Evolutionary conservation across 2,329 filamentous ascomycete genomes (phyloP).

Genomic region (Endothia cerciana): DNA sequence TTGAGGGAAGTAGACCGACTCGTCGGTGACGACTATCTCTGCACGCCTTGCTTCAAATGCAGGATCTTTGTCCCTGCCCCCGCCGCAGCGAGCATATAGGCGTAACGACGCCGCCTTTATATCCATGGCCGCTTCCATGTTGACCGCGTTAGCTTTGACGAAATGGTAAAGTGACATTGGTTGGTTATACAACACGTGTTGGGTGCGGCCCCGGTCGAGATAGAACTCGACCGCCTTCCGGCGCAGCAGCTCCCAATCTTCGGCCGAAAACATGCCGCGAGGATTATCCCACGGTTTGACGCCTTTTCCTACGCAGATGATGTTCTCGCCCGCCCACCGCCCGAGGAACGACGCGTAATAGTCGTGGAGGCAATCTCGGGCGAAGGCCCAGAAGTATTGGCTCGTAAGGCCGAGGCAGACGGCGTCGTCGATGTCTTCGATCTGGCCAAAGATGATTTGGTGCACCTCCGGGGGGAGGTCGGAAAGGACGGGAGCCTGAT

Average conservation of each 20-base stretch:
- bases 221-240: neutral
- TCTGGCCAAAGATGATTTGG: neutral
- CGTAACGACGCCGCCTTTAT: neutral
- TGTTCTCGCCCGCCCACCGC: constrained; percentile 36
- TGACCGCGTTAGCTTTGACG: too few species aligned
- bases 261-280: neutral
- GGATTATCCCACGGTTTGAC: constrained; percentile 20
- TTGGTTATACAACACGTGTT: neutral
- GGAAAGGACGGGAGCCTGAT: neutral
- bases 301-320: constrained; percentile 35
- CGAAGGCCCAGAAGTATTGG: constrained; percentile 1
- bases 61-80: neutral
- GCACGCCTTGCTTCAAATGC: neutral
- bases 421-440: neutral
- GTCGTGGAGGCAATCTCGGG: constrained; percentile 6
- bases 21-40: neutral
- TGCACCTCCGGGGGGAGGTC: neutral
- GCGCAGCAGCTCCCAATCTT: neutral
- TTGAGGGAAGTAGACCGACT: constrained; percentile 34
- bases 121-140: neutral
- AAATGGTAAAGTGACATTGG: neutral
- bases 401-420: neutral
- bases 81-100: neutral
- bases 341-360: constrained; percentile 33
- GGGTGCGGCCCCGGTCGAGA: too few species aligned